phyloP scores from a whole-genome alignment of 345 rosid genomes.

The Ceriops zippeliana region DNA sequence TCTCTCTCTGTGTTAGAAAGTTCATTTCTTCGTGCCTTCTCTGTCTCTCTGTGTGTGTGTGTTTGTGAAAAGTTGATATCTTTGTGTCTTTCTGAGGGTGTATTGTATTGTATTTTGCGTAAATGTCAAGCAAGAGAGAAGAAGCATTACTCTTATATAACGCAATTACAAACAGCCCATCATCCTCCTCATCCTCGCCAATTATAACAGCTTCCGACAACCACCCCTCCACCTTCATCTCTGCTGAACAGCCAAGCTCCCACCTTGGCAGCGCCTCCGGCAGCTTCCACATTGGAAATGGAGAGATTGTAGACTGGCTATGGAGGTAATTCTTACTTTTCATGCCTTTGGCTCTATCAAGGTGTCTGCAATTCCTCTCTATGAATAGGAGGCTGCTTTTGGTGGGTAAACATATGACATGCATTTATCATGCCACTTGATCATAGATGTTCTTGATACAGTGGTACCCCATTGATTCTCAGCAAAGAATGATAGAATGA shows the following conservation, averaged over 20 bases:
- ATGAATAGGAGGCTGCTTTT: not conserved
- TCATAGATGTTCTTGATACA: not conserved
- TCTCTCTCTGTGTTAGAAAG: not conserved
- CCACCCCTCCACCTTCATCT: constrained; percentile 40
- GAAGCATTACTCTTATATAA: constrained; percentile 46
- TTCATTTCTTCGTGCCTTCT: too few species aligned
- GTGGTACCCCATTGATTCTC: not conserved
- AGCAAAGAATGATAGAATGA: not conserved
- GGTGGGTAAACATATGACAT: not conserved
- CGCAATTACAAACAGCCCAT: constrained; percentile 35
- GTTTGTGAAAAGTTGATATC: too few species aligned
- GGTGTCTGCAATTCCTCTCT: not conserved
- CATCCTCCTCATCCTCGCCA: constrained; percentile 57
- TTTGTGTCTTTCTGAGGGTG: too few species aligned
- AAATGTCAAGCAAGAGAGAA: constrained; percentile 61
- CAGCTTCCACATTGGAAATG: constrained; percentile 74
- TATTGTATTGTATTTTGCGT: too few species aligned
- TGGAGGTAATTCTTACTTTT: constrained; percentile 59
- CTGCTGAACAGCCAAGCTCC: constrained; percentile 46
- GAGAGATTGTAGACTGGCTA: constrained; percentile 67
- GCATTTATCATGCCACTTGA: not conserved
- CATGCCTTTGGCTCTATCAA: not conserved
- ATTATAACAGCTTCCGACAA: constrained; percentile 57
- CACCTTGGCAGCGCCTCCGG: constrained; percentile 63
- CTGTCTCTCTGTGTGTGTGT: too few species aligned